Base-by-base conservation (phyloP, 805 yeast genomes). In the Candida boidinii region DNA sequence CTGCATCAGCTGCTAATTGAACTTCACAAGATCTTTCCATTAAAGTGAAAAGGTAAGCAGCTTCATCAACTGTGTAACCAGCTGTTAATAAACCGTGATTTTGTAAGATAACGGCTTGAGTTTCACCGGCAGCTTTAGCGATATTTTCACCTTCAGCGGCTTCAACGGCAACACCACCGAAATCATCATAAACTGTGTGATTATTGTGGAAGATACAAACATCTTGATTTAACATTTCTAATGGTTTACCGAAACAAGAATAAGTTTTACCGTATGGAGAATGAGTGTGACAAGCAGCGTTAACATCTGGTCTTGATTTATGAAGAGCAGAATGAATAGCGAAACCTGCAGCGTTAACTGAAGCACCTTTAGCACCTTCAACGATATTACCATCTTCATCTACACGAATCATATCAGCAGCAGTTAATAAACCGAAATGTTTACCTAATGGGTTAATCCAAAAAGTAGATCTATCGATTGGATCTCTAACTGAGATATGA, bases 381-480 rank as follows among this genome's bases (percentile, higher is more conserved):
- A 79, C 63, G 26, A 78, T 63, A 34, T 74, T 68, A 22, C 83
- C 85, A 28, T 73, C 62, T 46, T 70, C 74, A 48, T 77, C 81
- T 17, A 70, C 71, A 15, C 72, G 74, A 6, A 78, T 80, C 68
- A 78, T 64, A 44, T 77, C 84, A 14, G 71, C 60, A 19, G 76
- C 81, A 43, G 62, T 70, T 49, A 78, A 57, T 28, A 70, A 49
- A 15, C 71, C 66, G 53, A 81, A 85, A 55, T 85, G 95, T 43
- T 66, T 69, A n/a, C 81, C 90, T 41, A 85, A 61, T 4, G 95
- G 95, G 57, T 85, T 85, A 53, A 85, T 82, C 95, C 95, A 85
- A 54, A 85, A 85, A 3, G 90, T 81, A 29, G 64, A 53, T n/a
- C 80, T 80, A 41, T 79, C 75, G 28, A 81, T 75, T 3, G 95